Conservation (phyloP, 768 basidiomycete species). For the Ramaria sp. region DNA sequence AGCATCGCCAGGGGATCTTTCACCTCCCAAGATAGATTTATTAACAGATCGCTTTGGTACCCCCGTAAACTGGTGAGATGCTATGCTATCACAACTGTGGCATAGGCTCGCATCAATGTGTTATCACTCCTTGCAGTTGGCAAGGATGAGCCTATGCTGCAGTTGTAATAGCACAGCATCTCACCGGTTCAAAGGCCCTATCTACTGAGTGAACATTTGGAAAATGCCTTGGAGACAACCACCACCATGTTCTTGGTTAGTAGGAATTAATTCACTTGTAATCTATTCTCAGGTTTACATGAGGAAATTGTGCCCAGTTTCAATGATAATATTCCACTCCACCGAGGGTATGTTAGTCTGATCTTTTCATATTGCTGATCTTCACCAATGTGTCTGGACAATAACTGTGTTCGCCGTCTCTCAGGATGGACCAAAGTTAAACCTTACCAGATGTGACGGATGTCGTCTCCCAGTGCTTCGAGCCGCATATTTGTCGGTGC, state of each 20-base stretch:
- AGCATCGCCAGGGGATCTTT: slow-evolving; percentile 22
- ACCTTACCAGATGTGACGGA: slow-evolving; percentile 18
- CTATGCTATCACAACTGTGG: not conserved
- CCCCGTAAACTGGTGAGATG: not conserved
- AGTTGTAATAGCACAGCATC: not conserved
- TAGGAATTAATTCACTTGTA: slow-evolving; percentile 24
- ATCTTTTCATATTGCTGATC: no score
- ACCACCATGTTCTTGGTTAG: slow-evolving; percentile 23
- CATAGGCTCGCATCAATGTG: slow-evolving; percentile 7
- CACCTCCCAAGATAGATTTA: slow-evolving; percentile 30
- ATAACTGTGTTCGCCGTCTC: not conserved
- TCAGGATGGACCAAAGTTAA: slow-evolving; percentile 25
- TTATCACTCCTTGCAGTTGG: slow-evolving; percentile 8
- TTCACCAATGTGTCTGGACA: no score
- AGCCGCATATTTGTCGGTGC: slow-evolving; percentile 40
- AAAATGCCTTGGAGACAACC: slow-evolving; percentile 17
- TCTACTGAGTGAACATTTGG: slow-evolving; percentile 32
- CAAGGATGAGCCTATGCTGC: not conserved
- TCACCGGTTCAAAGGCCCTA: slow-evolving; percentile 16
- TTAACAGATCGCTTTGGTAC: slow-evolving; percentile 29
- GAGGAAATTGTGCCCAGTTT: slow-evolving; percentile 35
- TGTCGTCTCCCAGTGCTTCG: slow-evolving; percentile 29
- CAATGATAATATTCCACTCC: slow-evolving; percentile 24
- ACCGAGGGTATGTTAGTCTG: slow-evolving; percentile 9
- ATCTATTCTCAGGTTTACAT: slow-evolving; percentile 29